phyloP scores from a whole-genome alignment of 176 grass and related monocot species.

The Themeda triandra region DNA sequence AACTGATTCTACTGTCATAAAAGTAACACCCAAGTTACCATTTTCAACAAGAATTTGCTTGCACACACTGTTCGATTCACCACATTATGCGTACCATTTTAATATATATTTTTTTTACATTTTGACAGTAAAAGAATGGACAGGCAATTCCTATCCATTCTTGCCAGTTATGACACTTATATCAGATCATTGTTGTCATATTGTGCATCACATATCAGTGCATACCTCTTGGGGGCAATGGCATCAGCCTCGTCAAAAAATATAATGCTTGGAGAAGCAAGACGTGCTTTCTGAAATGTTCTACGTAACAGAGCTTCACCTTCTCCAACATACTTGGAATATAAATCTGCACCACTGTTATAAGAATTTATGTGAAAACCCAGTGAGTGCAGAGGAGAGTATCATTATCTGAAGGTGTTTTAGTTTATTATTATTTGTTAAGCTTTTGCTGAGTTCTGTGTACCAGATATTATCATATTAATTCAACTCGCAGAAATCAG shows the following conservation, averaged over 20 bases:
- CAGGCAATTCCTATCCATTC: neutral
- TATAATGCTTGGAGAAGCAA: constrained; percentile 84
- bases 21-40: neutral
- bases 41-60: neutral
- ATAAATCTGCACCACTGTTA: constrained; percentile 75
- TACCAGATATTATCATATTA: neutral
- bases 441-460: neutral
- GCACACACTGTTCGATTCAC: neutral
- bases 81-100: neutral
- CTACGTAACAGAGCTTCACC: constrained; percentile 73
- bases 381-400: neutral
- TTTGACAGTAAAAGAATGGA: neutral
- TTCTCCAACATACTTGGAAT: constrained; percentile 98
- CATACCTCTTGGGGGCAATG: constrained; percentile 83
- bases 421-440: constrained; percentile 13
- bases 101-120: neutral
- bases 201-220: neutral
- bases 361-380: constrained; percentile 19
- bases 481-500: neutral
- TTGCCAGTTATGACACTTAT: neutral
- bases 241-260: constrained; percentile 87
- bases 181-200: neutral
- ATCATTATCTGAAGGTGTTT: constrained; percentile 17
- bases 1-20: neutral
- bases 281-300: constrained; percentile 86